Base-by-base conservation (phyloP, 768 basidiomycete species). In the Tephrocybe sp. region DNA sequence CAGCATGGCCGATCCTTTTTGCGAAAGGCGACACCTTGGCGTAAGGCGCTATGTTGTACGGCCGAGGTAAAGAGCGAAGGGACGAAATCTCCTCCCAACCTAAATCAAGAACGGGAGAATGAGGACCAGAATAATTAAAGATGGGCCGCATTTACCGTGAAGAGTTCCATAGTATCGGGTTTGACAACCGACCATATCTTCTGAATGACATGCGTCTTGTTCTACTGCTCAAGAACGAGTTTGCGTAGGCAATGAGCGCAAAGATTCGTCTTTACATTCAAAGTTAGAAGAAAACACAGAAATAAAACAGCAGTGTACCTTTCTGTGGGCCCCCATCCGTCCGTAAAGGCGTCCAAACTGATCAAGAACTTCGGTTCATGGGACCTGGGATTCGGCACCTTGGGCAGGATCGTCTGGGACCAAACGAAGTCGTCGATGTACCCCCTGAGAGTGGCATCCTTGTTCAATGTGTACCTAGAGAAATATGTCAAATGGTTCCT, bases 31-130 rank as follows among this genome's bases (percentile, higher is more conserved):
- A 81, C 74, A 18, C 89, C 89, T 62, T 87, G 76, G 21, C 84
- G 83, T 27, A 92, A 69, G 7, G 88, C 76, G 24, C 83, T 81
- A 60, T 90, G 87, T 56, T 91, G 90, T 0, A 85, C 82, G 2
- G 85, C 84, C 0, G 86, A 80, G 5, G 91, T 92, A 64, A 89
- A 92, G 75, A 89, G 92, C 3, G 87, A 89, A 16, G 82, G 0
- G 85, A 85, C 3, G 69, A 60, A 24, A 89, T 65, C 64, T 89
- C 86, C 62, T 89, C 86, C 86, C 87, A 89, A 1, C 5, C 16
- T 11, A 12, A n/a, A 39, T 39, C 5, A 9, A n/a, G 24, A 25
- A 28, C 21, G 24, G 49, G 34, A 13, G 49, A 21, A 8, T n/a
- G n/a, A n/a, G n/a, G n/a, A n/a, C n/a, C n/a, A n/a, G n/a, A n/a